Percentiles rank a stretch among this genome's conserved stretches.
Conservation (phyloP, 2,329 filamentous ascomycete genomes). For the Gnomoniopsis smithogilvyi region DNA sequence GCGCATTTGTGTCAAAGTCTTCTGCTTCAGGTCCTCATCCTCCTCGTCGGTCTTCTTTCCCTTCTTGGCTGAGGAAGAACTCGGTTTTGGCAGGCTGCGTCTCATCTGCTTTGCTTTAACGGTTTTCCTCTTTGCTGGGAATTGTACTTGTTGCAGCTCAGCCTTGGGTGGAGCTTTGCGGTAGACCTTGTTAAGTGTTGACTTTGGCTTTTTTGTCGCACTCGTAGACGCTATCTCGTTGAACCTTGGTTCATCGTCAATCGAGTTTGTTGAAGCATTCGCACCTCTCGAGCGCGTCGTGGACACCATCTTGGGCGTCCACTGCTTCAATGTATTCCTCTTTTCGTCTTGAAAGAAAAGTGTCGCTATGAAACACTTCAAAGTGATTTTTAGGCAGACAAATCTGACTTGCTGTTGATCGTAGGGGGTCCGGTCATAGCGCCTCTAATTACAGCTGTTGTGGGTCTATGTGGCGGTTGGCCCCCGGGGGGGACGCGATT, state of each 20-base stretch:
- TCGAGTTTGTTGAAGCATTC: neutral
- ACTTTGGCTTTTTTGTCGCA: neutral
- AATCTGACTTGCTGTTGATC: neutral
- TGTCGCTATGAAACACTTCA: neutral
- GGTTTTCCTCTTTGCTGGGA: conserved; percentile 24
- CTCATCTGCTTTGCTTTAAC: conserved; percentile 4
- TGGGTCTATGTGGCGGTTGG: neutral
- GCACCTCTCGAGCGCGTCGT: conserved; percentile 9
- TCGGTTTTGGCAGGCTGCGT: neutral
- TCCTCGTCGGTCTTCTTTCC: neutral
- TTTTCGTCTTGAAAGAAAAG: neutral
- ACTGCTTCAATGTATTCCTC: neutral
- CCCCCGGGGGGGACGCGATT: conserved; percentile 1
- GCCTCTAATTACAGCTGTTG: conserved; percentile 1
- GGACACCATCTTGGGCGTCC: conserved; percentile 10
- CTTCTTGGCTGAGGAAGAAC: neutral
- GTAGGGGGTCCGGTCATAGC: neutral
- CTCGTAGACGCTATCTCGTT: neutral
- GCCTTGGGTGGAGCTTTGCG: conserved; percentile 20
- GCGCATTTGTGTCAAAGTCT: conserved; percentile 32
- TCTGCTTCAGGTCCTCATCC: conserved; percentile 24
- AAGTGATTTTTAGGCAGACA: conserved; percentile 5
- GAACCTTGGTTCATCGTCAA: neutral
- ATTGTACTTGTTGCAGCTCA: conserved; percentile 26
- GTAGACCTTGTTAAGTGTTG: conserved; percentile 21